Evolutionary conservation across 1,139 yeast genomes (phyloP), one percentile per base, ranked within the genome.

Genomic region (Protomyces arabidopsidicola): DNA sequence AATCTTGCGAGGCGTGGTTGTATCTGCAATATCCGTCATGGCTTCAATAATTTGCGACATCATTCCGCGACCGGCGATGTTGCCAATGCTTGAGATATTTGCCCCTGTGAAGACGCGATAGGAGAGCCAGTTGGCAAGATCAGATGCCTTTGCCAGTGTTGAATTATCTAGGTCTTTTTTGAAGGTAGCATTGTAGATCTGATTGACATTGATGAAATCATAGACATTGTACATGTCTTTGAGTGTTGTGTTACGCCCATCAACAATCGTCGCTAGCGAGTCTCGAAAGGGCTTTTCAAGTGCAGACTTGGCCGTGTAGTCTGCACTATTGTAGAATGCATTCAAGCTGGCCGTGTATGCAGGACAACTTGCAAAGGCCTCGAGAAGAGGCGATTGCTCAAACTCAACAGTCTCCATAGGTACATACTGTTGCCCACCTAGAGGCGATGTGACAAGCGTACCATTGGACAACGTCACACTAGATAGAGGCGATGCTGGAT

Each of bases 151-250:
- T 1, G 58, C 58, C 2, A 60, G 53, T 6, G 54, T 53, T 27
- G 53, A 39, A 27, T 53, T 54, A 27, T 48, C 45, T 10, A 53
- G 27, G 24, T 42, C 12, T 14, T 27, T 9, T 20, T 42, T 22
- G 54, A n/a, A 53, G n/a, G 58, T 53, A 16, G 58, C 58, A n/a
- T 60, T 60, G 57, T 59, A 45, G 34, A 59, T 59, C 34, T 20
- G 31, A 50, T 59, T 59, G 56, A 59, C 57, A 39, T 59, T 59
- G 57, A 59, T 53, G 63, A 52, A 59, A 45, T 59, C 63, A 39
- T 42, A 59, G 9, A 53, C 57, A n/a, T 59, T 59, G 53, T 59
- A 59, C 56, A 52, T 52, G 53, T 59, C 57, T 51, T 52, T 59
- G 42, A 59, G 36, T n/a, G 53, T 34, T 20, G 63, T 59, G 57